phyloP scores from a whole-genome alignment of 1,139 yeast genomes.

The Torulaspora pretoriensis region DNA sequence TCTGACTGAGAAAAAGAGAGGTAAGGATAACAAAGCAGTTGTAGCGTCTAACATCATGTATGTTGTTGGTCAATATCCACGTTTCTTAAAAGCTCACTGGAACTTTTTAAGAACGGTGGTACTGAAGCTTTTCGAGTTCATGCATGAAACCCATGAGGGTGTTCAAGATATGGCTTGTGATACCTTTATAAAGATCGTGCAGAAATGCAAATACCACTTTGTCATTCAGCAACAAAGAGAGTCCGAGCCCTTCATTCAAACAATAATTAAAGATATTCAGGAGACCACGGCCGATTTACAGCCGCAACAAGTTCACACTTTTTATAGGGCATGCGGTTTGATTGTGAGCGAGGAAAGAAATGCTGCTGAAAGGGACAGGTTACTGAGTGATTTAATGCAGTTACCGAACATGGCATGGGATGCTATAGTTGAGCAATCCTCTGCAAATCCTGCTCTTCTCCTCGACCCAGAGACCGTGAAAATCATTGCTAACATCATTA shows the following conservation, averaged over 20 bases:
- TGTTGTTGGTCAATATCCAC: slow-evolving; percentile 97
- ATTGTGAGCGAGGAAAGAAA: slow-evolving; percentile 81
- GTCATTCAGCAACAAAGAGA: slow-evolving; percentile 85
- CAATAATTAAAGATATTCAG: slow-evolving; percentile 78
- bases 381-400: slow-evolving; percentile 76
- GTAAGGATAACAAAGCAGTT: slow-evolving; percentile 96
- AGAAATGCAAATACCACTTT: slow-evolving; percentile 92
- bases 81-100: slow-evolving; percentile 98
- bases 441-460: slow-evolving; percentile 78
- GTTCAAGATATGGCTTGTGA: slow-evolving; percentile 99
- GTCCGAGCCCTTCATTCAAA: slow-evolving; percentile 87
- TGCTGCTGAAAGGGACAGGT: slow-evolving; percentile 61
- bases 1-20: slow-evolving; percentile 91
- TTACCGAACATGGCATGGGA: slow-evolving; percentile 94
- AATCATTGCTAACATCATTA: slow-evolving; percentile 86
- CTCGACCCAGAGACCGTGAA: slow-evolving; percentile 85
- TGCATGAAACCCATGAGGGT: slow-evolving; percentile 99
- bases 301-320: slow-evolving; percentile 97
- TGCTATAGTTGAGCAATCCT: slow-evolving; percentile 83
- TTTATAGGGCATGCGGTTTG: slow-evolving; percentile 95
- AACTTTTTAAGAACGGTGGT: slow-evolving; percentile 93
- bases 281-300: slow-evolving; percentile 85
- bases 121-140: slow-evolving; percentile 89
- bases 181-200: slow-evolving; percentile 91
- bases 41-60: slow-evolving; percentile 99